These are phyloP conservation scores for Pharnaceum exiguum DNA, from an alignment of 148 eudicot genomes.

Conservation along the genomic window DNA sequence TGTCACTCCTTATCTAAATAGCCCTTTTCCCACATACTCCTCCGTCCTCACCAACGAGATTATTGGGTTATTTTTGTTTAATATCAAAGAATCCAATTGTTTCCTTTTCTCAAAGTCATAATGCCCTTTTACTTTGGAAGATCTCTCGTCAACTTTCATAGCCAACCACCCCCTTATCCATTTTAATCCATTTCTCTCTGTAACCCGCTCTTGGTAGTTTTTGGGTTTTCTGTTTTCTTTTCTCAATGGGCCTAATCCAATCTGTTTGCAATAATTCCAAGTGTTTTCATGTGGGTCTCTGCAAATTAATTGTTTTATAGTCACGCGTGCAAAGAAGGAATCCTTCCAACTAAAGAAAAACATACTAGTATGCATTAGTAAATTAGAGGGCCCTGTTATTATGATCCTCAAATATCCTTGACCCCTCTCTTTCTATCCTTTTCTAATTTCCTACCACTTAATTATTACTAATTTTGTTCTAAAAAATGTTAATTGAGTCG, in stretches of 20 bases:
- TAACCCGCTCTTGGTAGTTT: background rate
- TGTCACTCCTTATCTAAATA: too few species aligned
- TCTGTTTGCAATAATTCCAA: conserved; percentile 17
- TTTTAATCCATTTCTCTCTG: background rate
- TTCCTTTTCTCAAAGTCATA: background rate
- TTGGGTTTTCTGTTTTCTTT: background rate
- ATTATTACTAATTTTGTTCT: background rate
- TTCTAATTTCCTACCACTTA: background rate
- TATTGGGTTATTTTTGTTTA: too few species aligned
- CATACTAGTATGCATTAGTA: too few species aligned
- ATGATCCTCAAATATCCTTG: conserved; percentile 7
- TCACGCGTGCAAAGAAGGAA: conserved; percentile 41
- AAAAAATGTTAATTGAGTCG: too few species aligned
- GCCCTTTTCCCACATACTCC: too few species aligned
- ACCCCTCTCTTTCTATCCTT: background rate
- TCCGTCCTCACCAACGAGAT: too few species aligned
- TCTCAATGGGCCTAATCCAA: conserved; percentile 10
- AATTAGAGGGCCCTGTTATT: background rate
- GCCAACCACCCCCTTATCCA: conserved; percentile 1
- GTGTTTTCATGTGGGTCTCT: conserved; percentile 17
- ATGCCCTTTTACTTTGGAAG: conserved; percentile 6
- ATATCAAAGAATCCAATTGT: too few species aligned
- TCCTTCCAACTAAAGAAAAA: conserved; percentile 13
- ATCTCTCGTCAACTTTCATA: background rate
- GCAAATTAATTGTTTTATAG: conserved; percentile 22